Evolutionary conservation across 768 basidiomycete genomes (phyloP), one percentile per base, ranked within the genome.

Genomic region (Agrocybe praecox): DNA sequence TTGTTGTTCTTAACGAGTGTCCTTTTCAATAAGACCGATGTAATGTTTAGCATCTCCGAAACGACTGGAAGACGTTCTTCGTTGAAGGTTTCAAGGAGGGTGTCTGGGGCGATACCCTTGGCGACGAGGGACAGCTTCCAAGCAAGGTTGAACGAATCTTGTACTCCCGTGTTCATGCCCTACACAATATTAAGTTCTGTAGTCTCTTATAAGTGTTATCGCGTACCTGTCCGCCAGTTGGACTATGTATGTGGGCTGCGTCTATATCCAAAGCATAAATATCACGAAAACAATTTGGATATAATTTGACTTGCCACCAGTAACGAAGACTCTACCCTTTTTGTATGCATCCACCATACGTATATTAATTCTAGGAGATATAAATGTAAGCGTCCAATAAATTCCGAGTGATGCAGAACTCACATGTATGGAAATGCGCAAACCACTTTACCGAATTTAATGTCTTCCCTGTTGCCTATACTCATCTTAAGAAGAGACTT

Each of bases 261-360:
- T 58, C 52, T 53, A 32, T n/a, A 42, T 14, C n/a, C 24, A 14
- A 17, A 23, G n/a, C 12, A 32, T 19, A 44, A 33, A 22, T 1
- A n/a, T 21, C 10, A 9, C 21, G 11, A 17, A 23, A 29, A 11
- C 12, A 23, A n/a, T 2, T 15, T 22, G 33, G 18, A 12, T 26
- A 32, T 1, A 29, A 40, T n/a, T 45, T 17, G 10, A 32, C 59
- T 53, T 53, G 77, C 80, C 81, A 52, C 81, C 82, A 34, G 65
- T 72, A 26, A 82, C 52, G 56, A 81, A 79, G 15, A 74, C 76
- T 12, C 78, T 69, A 1, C 78, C 79, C 11, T 64, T 53, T 8
- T 65, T 52, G 60, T 82, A 78, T 21, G 68, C 69, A 45, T 80
- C 61, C 0, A 69, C 75, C 76, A 79, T 79, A 14, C 82, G 70